phyloP scores from a whole-genome alignment of 441 rosid genomes.

The Euphorbia schlechtendalii region DNA sequence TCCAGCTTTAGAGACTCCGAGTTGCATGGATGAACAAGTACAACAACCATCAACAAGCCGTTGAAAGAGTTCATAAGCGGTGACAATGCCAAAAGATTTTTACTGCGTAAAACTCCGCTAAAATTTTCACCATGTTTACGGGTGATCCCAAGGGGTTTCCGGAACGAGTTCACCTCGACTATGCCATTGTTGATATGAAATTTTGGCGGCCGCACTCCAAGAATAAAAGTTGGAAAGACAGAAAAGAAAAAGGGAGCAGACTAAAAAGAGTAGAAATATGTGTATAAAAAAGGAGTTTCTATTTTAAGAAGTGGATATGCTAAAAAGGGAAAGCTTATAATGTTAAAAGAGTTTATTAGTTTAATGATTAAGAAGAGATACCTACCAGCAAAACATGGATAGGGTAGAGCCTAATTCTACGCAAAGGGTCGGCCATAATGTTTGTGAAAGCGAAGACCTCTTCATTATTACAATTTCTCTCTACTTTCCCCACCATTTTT shows the following conservation, averaged over 20 bases:
- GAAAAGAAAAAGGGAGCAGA: not conserved
- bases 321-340: not conserved
- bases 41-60: too few species aligned
- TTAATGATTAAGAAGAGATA: constrained; percentile 1
- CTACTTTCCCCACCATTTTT: constrained; percentile 51
- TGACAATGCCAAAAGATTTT: too few species aligned
- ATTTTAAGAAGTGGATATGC: not conserved
- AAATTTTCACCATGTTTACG: too few species aligned
- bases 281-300: not conserved
- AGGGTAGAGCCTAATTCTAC: constrained; percentile 48
- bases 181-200: too few species aligned
- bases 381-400: constrained; percentile 52
- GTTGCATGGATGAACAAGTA: too few species aligned
- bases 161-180: too few species aligned
- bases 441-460: constrained; percentile 44
- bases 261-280: not conserved
- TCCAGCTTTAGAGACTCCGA: too few species aligned
- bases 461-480: constrained; percentile 42
- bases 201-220: not conserved
- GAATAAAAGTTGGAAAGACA: not conserved
- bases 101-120: too few species aligned
- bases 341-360: not conserved
- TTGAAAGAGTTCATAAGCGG: too few species aligned
- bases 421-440: constrained; percentile 43
- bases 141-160: too few species aligned